Evolutionary conservation across 2,329 filamentous ascomycete genomes (phyloP).

Genomic region (Colletotrichum siamense): DNA sequence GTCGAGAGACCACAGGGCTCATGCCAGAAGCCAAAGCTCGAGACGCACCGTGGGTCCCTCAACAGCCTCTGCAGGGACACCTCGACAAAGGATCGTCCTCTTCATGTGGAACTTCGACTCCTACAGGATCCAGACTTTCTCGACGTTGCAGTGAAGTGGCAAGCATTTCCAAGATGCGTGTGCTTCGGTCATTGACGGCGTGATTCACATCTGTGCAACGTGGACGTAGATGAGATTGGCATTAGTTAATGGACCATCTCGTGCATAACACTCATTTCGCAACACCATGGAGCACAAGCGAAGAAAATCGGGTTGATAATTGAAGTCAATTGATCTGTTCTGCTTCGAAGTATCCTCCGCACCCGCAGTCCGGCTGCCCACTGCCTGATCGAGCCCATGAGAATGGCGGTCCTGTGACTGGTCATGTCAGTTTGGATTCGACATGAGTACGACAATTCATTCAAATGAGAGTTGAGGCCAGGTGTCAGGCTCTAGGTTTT

Average conservation of each 20-base stretch:
- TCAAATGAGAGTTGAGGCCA: not conserved
- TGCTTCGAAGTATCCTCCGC: not conserved
- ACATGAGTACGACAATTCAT: not conserved
- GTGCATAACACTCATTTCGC: not conserved
- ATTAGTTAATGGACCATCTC: not conserved
- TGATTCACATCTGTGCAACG: not conserved
- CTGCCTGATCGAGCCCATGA: no score
- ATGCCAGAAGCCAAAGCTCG: not conserved
- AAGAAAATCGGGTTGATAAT: not conserved
- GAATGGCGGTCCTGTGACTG: not conserved
- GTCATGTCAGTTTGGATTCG: not conserved
- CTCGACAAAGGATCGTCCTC: fast-evolving
- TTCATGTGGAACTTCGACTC: not conserved
- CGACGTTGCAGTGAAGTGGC: not conserved
- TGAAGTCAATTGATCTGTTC: not conserved
- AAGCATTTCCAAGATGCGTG: not conserved
- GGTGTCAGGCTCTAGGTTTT: not conserved
- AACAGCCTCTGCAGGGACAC: not conserved
- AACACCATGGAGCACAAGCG: not conserved
- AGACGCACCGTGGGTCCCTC: not conserved
- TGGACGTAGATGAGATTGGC: not conserved
- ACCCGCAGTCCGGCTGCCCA: not conserved
- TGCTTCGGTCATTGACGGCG: not conserved
- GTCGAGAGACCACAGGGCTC: not conserved
- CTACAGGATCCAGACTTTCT: not conserved